Conservation (phyloP, 202 grass and related monocot genomes). For the Cymbopogon flexuosus region DNA sequence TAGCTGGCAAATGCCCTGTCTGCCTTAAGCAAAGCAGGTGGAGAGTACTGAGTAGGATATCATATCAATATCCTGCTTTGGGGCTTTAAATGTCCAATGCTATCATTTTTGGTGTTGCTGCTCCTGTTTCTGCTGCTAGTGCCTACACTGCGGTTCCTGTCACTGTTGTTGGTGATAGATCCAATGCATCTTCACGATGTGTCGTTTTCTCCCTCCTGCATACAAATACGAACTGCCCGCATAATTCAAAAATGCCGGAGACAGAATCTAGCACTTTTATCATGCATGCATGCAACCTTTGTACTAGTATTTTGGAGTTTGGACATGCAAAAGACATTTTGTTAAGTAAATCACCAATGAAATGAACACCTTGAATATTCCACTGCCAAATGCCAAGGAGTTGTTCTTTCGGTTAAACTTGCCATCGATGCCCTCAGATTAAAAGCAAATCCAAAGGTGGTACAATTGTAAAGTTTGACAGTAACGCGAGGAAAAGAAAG, state of each 20-base stretch:
- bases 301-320: constrained; percentile 15
- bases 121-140: constrained; percentile 19
- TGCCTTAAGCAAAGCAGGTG: constrained; percentile 37
- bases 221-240: constrained; percentile 37
- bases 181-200: constrained; percentile 47
- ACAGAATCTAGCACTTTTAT: constrained; percentile 32
- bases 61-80: constrained; percentile 21
- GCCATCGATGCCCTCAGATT: constrained; percentile 7
- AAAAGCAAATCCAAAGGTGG: constrained; percentile 30
- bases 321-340: neutral
- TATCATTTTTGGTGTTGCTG: constrained; percentile 48
- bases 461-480: neutral
- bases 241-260: constrained; percentile 37
- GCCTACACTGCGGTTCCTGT: constrained; percentile 38
- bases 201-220: constrained; percentile 45
- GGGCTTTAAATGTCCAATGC: constrained; percentile 40
- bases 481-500: constrained; percentile 6
- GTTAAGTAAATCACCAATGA: neutral
- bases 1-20: neutral
- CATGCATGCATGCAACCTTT: constrained; percentile 15
- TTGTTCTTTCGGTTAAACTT: constrained; percentile 8
- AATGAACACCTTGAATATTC: constrained; percentile 26
- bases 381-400: neutral
- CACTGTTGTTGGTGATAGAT: constrained; percentile 54
- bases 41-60: constrained; percentile 19